Conservation (phyloP, 805 yeast genomes). For the Priceomyces fermenticarens region DNA sequence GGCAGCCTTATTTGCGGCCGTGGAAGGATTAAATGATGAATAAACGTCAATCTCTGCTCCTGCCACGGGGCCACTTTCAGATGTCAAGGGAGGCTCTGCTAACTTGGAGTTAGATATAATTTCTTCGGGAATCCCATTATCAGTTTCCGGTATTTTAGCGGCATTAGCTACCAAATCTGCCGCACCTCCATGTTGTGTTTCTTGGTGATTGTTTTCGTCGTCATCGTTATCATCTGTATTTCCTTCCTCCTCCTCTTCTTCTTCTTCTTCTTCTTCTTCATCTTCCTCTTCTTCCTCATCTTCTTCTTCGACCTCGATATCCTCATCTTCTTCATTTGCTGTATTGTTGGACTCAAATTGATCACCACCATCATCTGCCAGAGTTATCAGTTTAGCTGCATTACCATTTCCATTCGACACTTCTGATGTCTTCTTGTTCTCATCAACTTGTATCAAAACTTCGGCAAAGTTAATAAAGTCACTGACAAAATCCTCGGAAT, state of each 20-base stretch:
- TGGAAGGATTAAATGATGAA: no score
- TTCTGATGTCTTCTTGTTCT: background rate
- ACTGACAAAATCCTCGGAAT: constrained; percentile 23
- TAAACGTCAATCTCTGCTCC: no score
- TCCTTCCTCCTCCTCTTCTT: constrained; percentile 11
- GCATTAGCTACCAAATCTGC: constrained; percentile 8
- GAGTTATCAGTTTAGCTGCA: constrained; percentile 5
- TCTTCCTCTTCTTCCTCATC: constrained; percentile 11
- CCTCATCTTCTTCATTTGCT: constrained; percentile 1
- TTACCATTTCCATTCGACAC: constrained; percentile 7
- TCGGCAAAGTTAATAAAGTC: constrained; percentile 27
- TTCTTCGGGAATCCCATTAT: no score
- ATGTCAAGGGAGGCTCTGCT: no score
- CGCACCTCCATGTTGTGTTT: constrained; percentile 8
- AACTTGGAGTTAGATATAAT: no score
- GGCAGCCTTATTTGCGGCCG: no score
- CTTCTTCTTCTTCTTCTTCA: constrained; percentile 12
- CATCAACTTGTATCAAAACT: background rate
- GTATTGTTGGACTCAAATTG: constrained; percentile 4
- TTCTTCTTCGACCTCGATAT: constrained; percentile 9
- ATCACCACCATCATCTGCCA: constrained; percentile 7
- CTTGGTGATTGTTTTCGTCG: constrained; percentile 3
- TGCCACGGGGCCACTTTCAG: no score
- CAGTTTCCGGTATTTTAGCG: background rate
- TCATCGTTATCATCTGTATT: constrained; percentile 5